Evolutionary conservation across 805 yeast species (phyloP), one percentile per base, ranked within the genome.

Genomic region (Danielozyma ontarioensis): DNA sequence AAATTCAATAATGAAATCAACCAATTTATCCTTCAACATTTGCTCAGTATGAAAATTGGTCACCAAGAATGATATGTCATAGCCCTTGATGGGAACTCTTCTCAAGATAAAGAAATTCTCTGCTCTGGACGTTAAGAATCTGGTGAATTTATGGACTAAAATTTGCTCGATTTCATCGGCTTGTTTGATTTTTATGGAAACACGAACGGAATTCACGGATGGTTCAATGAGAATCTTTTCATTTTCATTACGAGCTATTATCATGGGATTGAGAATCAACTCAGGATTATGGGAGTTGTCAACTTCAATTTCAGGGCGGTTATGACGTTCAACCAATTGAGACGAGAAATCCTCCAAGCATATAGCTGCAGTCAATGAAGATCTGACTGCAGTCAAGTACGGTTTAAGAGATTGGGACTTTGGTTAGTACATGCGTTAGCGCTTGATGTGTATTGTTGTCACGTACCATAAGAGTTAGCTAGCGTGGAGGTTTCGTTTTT

Each of bases 351-450:
- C 89, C 55, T 87, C 90, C 43, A 93, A 70, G 50, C 96, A 86
- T 27, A 93, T 70, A 5, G 97, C 95, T 7, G 96, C 97, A 17
- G 94, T 86, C 46, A 93, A 73, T 18, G 97, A 87, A 36, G 83
- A 76, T 59, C 97, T 82, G 25, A 93, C 98, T 1, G 97, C 96
- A 5, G 85, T 80, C 34, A 93, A 73, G 52, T 93, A 93, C 39
- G 98, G 98, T 51, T 90, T 86, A 40, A 93, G 75, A 3, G 98
- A 90, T 77, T 93, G 98, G 11, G 97, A 90, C 98, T 84, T 11
- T 29, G 2, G 46, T 44, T 40, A 46, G 52, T 44, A 19, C 17
- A 17, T 8, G 13, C 4, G 14, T 29, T 13, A 5, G 6, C 18
- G 22, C 22, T n/a, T 19, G 22, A 13, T 30, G 28, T 15, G 3